A percentile compares a stretch with the other conserved stretches of the same genome.
phyloP scores from a whole-genome alignment of 73 alveolate genomes.

The Tetrahymena thermophila region DNA sequence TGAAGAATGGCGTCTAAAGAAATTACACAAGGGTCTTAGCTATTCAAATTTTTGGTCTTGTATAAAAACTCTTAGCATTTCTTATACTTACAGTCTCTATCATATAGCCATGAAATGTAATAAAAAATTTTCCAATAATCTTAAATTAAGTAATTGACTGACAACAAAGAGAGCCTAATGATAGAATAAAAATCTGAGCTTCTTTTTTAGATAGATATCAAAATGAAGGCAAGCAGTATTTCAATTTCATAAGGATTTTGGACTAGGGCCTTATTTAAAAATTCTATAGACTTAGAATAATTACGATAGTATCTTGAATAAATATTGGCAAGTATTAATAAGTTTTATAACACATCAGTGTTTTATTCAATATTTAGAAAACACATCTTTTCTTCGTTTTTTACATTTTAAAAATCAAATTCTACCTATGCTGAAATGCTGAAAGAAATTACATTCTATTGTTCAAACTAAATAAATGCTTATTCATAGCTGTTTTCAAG shows the following conservation, averaged over 20 bases:
- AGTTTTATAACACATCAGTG: neutral
- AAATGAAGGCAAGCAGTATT: neutral
- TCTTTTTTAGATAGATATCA: neutral
- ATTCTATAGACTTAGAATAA: neutral
- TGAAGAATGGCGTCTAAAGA: neutral
- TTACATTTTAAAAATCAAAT: neutral
- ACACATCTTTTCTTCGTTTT: neutral
- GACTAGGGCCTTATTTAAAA: neutral
- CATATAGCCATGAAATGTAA: neutral
- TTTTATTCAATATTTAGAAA: neutral
- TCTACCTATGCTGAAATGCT: neutral
- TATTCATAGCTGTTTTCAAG: neutral
- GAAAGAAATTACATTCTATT: neutral
- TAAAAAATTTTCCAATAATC: neutral
- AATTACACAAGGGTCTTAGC: neutral
- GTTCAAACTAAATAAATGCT: neutral
- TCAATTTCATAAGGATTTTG: neutral
- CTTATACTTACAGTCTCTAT: neutral
- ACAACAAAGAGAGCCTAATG: neutral
- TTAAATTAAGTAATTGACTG: neutral
- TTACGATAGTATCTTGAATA: neutral
- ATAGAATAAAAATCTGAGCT: neutral
- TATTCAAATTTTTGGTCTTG: neutral
- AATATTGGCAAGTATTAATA: neutral
- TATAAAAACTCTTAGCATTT: neutral